These are phyloP conservation scores for Thermothelomyces thermophilus DNA, from an alignment of 2,329 filamentous ascomycete genomes.

Conservation along the genomic window DNA sequence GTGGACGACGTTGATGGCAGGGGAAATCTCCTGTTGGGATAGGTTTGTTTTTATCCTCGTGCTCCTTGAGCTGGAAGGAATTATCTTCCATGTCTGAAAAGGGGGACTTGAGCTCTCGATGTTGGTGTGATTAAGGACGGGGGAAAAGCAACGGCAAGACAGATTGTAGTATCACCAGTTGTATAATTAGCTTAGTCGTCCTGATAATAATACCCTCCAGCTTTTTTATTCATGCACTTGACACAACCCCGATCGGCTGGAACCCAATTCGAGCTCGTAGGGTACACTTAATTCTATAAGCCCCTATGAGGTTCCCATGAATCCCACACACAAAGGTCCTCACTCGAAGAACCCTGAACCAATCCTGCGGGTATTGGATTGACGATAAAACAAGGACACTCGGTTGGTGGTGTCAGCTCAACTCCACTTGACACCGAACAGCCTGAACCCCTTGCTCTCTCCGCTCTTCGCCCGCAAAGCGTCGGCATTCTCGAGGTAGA, in stretches of 20 bases:
- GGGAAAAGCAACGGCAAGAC: not conserved
- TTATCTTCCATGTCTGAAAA: not conserved
- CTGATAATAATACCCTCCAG: not conserved
- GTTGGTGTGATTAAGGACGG: not conserved
- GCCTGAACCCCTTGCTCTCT: conserved; percentile 41
- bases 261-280: not conserved
- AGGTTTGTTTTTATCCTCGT: too few species aligned
- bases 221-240: not conserved
- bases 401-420: conserved; percentile 16
- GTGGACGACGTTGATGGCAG: too few species aligned
- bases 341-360: not conserved
- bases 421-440: conserved; percentile 58
- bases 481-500: conserved; percentile 60
- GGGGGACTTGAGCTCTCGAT: not conserved
- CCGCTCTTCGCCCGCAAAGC: conserved; percentile 27
- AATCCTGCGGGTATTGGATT: not conserved
- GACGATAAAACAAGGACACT: not conserved
- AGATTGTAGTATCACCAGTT: conserved; percentile 1
- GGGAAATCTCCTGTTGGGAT: too few species aligned
- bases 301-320: not conserved
- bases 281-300: not conserved
- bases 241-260: not conserved
- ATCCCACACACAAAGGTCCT: too few species aligned
- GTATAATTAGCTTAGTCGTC: not conserved
- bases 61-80: too few species aligned